Percentiles rank a stretch among this genome's conserved stretches.
These are phyloP conservation scores for Wickerhamomyces tratensis DNA, from an alignment of 805 yeast species.

Conservation along the genomic window DNA sequence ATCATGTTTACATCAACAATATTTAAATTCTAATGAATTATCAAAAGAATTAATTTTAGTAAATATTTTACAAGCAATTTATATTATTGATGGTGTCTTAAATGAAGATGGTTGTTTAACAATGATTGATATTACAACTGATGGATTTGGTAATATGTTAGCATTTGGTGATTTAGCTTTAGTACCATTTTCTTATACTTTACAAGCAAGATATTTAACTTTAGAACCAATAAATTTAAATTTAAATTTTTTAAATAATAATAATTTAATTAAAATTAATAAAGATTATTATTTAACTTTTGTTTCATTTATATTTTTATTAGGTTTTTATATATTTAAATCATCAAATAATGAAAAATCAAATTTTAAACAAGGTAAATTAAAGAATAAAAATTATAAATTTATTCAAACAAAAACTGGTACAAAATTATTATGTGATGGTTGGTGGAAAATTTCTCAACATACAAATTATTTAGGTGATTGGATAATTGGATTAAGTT, in stretches of 20 bases:
- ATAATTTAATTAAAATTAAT: too few species aligned
- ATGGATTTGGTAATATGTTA: slow-evolving; percentile 96
- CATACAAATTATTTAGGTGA: slow-evolving; percentile 96
- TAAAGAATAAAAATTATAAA: slow-evolving; percentile 42
- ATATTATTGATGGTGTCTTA: slow-evolving; percentile 84
- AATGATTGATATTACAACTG: slow-evolving; percentile 95
- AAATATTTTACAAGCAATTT: slow-evolving; percentile 62
- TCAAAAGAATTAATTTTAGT: slow-evolving; percentile 68
- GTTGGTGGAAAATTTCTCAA: slow-evolving; percentile 94
- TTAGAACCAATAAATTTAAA: slow-evolving; percentile 53
- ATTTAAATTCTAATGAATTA: slow-evolving; percentile 44
- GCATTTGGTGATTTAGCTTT: slow-evolving; percentile 89
- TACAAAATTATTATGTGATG: slow-evolving; percentile 72
- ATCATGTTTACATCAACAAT: slow-evolving; percentile 77
- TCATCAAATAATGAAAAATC: slow-evolving; percentile 80
- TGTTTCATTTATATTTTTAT: slow-evolving; percentile 28
- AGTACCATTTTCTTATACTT: slow-evolving; percentile 84
- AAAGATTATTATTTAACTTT: slow-evolving; percentile 1
- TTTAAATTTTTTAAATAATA: slow-evolving; percentile 15
- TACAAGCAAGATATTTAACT: slow-evolving; percentile 78
- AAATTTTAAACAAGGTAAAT: slow-evolving; percentile 69
- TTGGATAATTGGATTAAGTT: slow-evolving; percentile 83
- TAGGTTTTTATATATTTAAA: slow-evolving; percentile 78
- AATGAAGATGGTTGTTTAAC: slow-evolving; percentile 85
- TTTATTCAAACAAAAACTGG: slow-evolving; percentile 69